Base-by-base conservation (phyloP, 495 filamentous ascomycete genomes). In the Podospora conica region DNA sequence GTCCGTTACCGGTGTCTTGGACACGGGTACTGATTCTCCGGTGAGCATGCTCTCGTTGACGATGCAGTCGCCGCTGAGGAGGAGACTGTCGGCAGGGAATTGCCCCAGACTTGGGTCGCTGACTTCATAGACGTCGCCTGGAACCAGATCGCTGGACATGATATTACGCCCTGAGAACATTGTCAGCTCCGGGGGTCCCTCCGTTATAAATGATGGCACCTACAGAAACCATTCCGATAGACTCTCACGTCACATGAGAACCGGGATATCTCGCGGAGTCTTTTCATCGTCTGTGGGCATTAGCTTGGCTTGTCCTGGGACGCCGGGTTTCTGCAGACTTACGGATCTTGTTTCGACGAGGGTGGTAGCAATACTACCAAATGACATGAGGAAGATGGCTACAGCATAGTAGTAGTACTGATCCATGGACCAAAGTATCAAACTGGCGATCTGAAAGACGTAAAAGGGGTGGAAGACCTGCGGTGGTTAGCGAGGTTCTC, bases 41-140 rank as follows among this genome's bases (percentile, higher is more conserved):
- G 96, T 99, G 29, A 99, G 86, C 96, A 99, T 99, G 81, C 94
- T 97, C 76, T 99, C 96, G 74, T 99, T 99, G 66, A 99, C 93
- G 68, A 99, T 98, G 76, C 93, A 96, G 75, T 99, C 96, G 24
- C 96, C 96, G 62, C 91, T 90, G 6, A 99, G 79, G 9, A 99
- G 80, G 48, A 99, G 81, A 74, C 93, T 96, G 77, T 99, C 96
- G 71, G 92, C 92, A 11, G 96, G 96, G 70, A 97, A 91, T 70
- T 96, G 90, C n/a, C 87, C 86, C 27, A 99, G 80, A n/a, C 88
- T 93, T 15, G 94, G 96, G 76, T 99, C 96, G 62, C 95, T 96
- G 54, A 98, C 86, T 77, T 99, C 96, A 74, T 96, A 99, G 5
- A 99, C 90, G 76, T 99, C 96, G 15, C 96, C 96, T 55, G 96